These are phyloP conservation scores for Lepidium aucheri DNA, from an alignment of 345 rosid species.

Conservation along the genomic window DNA sequence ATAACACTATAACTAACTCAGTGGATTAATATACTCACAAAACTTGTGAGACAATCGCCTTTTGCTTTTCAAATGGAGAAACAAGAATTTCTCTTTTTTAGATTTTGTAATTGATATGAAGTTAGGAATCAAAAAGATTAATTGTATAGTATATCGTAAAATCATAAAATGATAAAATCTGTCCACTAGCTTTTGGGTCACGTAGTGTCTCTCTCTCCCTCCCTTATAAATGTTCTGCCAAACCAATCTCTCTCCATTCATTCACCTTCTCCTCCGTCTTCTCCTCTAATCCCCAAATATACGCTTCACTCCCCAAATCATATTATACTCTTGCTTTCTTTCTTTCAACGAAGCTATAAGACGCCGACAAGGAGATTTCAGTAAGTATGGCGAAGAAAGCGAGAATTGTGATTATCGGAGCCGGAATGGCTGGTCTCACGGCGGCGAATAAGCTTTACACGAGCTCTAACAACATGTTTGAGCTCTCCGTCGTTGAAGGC, in stretches of 20 bases:
- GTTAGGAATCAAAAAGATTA: neutral
- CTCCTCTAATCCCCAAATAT: conserved; percentile 11
- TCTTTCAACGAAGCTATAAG: no score
- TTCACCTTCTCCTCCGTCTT: conserved; percentile 21
- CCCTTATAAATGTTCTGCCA: conserved; percentile 26
- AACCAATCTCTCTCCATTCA: conserved; percentile 29
- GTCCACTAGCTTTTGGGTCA: neutral
- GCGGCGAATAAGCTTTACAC: conserved; percentile 89
- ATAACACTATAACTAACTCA: no score
- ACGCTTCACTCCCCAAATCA: neutral
- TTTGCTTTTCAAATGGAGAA: neutral
- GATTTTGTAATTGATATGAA: no score
- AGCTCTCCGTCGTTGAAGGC: conserved; percentile 80
- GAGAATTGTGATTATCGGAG: conserved; percentile 85
- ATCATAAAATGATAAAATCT: no score
- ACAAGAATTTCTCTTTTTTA: neutral
- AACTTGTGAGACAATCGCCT: neutral
- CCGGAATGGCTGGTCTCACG: conserved; percentile 97
- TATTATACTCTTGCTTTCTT: no score
- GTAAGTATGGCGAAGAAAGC: conserved; percentile 72
- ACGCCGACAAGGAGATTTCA: conserved; percentile 11
- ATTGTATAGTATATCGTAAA: no score
- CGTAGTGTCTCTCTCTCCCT: neutral
- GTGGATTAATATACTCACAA: neutral
- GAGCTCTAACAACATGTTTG: conserved; percentile 42